Evolutionary conservation across 306 rosid genomes (phyloP).

Genomic region (Vigna trinervia): DNA sequence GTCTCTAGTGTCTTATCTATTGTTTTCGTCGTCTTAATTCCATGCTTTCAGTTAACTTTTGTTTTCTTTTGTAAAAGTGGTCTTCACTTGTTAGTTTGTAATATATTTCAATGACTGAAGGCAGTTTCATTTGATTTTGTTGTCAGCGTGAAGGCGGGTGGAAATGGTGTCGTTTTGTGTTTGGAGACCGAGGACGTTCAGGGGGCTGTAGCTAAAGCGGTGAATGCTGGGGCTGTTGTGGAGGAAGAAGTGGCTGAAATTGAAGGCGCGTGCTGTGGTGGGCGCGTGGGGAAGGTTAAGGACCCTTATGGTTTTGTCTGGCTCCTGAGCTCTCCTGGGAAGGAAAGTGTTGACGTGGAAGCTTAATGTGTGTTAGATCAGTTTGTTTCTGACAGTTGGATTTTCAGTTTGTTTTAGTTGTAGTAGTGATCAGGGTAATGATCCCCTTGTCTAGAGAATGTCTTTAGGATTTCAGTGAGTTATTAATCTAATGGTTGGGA

Average conservation of each 20-base stretch:
- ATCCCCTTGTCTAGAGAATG: background rate
- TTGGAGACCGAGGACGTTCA: conserved; percentile 66
- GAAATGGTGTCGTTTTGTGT: conserved; percentile 50
- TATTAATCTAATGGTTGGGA: background rate
- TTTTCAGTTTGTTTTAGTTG: background rate
- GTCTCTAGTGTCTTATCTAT: background rate
- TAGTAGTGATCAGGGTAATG: background rate
- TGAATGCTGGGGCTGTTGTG: conserved; percentile 59
- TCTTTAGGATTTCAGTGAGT: background rate
- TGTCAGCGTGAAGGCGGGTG: conserved; percentile 50
- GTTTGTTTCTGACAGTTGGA: background rate
- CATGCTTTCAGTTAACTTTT: too few relatives aligned
- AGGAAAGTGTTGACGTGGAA: conserved; percentile 34
- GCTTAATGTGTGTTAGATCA: conserved; percentile 31
- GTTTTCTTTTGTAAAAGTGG: background rate
- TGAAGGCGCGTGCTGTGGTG: conserved; percentile 61
- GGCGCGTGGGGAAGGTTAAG: conserved; percentile 68
- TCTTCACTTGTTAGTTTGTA: background rate
- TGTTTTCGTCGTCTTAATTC: background rate
- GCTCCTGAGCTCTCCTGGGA: conserved; percentile 48
- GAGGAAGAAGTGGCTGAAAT: conserved; percentile 59
- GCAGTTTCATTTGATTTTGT: background rate
- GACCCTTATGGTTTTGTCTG: conserved; percentile 79
- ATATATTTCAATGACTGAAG: background rate
- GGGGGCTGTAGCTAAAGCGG: conserved; percentile 62